phyloP scores from a whole-genome alignment of 345 rosid genomes.

The Barbarea vulgaris region DNA sequence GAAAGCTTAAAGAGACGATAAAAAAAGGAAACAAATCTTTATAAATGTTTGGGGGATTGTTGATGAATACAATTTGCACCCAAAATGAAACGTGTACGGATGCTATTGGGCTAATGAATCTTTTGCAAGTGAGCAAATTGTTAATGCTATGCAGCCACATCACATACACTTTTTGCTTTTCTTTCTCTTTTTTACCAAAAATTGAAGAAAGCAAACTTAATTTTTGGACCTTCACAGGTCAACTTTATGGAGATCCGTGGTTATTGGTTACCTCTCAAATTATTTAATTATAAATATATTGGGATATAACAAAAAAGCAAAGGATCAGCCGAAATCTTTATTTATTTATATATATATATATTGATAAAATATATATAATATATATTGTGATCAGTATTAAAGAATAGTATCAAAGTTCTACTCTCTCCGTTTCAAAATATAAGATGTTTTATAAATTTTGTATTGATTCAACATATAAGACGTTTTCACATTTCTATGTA shows the following conservation, averaged over 20 bases:
- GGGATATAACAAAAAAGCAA: background rate
- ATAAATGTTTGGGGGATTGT: background rate
- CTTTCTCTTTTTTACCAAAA: background rate
- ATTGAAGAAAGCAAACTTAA: slow-evolving; percentile 11
- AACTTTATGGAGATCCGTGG: slow-evolving; percentile 8
- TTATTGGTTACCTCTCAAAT: background rate
- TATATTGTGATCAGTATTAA: background rate
- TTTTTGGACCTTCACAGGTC: slow-evolving; percentile 15
- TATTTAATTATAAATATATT: background rate
- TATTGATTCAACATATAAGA: too few species aligned
- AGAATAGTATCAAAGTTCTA: background rate
- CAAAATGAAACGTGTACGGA: slow-evolving; percentile 39
- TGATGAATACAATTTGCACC: slow-evolving; percentile 22
- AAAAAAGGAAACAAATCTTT: slow-evolving; percentile 21
- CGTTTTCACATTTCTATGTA: too few species aligned
- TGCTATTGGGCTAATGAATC: slow-evolving; percentile 31
- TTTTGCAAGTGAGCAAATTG: slow-evolving; percentile 42
- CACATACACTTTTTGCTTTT: slow-evolving; percentile 16
- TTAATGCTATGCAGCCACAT: slow-evolving; percentile 27
- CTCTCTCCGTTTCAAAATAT: too few species aligned
- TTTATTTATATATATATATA: too few species aligned
- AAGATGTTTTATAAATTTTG: too few species aligned
- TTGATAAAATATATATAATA: background rate
- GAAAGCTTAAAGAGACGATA: slow-evolving; percentile 34
- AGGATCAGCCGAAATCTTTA: background rate